phyloP scores from a whole-genome alignment of 2,329 filamentous ascomycete species.

The Lithohypha guttulata region DNA sequence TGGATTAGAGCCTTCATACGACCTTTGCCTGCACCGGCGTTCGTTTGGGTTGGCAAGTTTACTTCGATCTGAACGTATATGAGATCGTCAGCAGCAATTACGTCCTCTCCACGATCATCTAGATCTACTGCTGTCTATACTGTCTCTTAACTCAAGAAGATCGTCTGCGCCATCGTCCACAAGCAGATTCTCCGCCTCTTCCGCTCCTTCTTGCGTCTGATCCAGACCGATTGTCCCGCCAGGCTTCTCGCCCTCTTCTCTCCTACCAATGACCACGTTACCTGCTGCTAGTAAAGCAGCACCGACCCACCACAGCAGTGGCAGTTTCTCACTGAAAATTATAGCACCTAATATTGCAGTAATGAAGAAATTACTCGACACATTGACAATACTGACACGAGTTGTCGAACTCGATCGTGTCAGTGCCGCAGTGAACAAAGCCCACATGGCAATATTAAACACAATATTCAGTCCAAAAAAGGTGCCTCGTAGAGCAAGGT shows the following conservation, averaged over 20 bases:
- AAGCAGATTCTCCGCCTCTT: slow-evolving; percentile 14
- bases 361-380: slow-evolving; percentile 52
- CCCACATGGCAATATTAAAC: slow-evolving; percentile 56
- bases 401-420: slow-evolving; percentile 51
- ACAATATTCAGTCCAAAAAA: slow-evolving; percentile 52
- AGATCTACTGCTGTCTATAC: background rate
- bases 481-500: slow-evolving; percentile 36
- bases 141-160: slow-evolving; percentile 11
- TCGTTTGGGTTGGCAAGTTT: too few relatives aligned
- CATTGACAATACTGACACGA: slow-evolving; percentile 54
- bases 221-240: slow-evolving; percentile 12
- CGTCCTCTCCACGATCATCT: too few relatives aligned
- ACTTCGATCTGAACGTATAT: too few relatives aligned
- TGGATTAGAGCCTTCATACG: too few relatives aligned
- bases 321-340: slow-evolving; percentile 47
- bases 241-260: slow-evolving; percentile 32
- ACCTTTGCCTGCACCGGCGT: too few relatives aligned
- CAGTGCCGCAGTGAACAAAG: slow-evolving; percentile 51
- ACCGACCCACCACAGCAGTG: slow-evolving; percentile 51
- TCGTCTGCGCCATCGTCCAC: slow-evolving; percentile 5
- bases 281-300: slow-evolving; percentile 49
- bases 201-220: slow-evolving; percentile 10
- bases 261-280: slow-evolving; percentile 51
- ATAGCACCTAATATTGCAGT: slow-evolving; percentile 49
- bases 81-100: too few relatives aligned